Base-by-base conservation (phyloP, 2,329 filamentous ascomycete genomes). In the Neonectria ditissima region DNA sequence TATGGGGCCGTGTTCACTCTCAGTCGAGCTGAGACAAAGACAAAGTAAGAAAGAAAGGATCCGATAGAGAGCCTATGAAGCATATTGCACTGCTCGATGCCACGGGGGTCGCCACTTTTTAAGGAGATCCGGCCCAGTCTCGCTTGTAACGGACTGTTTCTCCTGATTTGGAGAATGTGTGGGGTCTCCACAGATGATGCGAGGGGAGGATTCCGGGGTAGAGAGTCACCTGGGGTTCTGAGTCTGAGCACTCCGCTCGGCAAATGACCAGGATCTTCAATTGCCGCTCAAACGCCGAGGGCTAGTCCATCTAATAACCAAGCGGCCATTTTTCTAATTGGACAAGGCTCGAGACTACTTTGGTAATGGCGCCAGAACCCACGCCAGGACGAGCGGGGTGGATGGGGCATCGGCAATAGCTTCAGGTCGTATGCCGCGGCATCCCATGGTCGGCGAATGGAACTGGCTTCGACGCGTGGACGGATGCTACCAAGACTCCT, bases 111-210 rank as follows among this genome's bases (percentile, higher is more conserved):
- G 16, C 57, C 52, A 20, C 22, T 24, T 54, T 50, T 34, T 44
- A 32, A 32, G 37, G 22, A 39, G 18, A 43, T 44, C 45, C 48
- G 47, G 32, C 37, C 44, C 47, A n/a, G 22, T 24, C 11, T 24
- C 18, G 30, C 48, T 37, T 30, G 48, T 37, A 10, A 32, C 30
- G 14, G 10, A 24, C 16, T 18, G n/a, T 18, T 44, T 10, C 41
- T 28, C 44, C 22, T 47, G 22, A 39, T 14, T 41, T 53, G 18
- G 34, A 41, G 32, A 41, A 39, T 26, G 39, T 24, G 57, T 6
- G 57, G 57, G 48, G 50, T 50, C 50, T 60, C 57, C 57, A 60
- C 57, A 60, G 57, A 60, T 55, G 50, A 60, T 54, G 57, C 50
- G 47, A 41, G 43, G 57, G 28, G 41, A 37, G 52, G 56, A 54